phyloP scores from a whole-genome alignment of 2,329 filamentous ascomycete genomes.

The Penicillium hesseltinei region DNA sequence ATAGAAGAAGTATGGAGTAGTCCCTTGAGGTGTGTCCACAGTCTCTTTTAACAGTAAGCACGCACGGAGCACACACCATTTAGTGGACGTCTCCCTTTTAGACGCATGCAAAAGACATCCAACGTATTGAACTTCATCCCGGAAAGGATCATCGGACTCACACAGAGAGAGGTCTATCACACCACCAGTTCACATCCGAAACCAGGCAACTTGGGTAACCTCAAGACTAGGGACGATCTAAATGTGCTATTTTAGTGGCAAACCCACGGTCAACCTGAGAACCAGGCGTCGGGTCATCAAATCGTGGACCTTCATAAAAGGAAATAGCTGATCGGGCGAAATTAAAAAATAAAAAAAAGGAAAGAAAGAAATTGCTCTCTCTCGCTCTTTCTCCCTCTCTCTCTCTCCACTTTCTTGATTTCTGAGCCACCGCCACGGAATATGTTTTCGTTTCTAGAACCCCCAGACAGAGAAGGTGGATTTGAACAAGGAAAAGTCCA shows the following conservation, averaged over 20 bases:
- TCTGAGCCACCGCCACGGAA: slow-evolving; percentile 28
- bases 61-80: background rate
- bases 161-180: slow-evolving; percentile 11
- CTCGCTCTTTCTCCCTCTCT: background rate
- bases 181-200: slow-evolving; percentile 14
- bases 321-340: background rate
- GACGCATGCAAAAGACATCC: slow-evolving; percentile 5
- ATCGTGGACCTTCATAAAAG: background rate
- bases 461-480: slow-evolving; percentile 22
- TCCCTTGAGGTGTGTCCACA: background rate
- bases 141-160: slow-evolving; percentile 7
- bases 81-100: background rate
- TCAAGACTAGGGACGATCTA: slow-evolving; percentile 4
- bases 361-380: background rate
- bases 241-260: background rate
- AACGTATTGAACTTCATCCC: slow-evolving; percentile 2
- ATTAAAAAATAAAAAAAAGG: background rate
- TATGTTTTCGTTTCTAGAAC: slow-evolving; percentile 26
- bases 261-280: slow-evolving; percentile 5
- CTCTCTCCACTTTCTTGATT: slow-evolving; percentile 13
- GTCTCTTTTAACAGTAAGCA: background rate
- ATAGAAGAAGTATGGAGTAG: slow-evolving; percentile 1
- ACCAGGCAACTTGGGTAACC: slow-evolving; percentile 7
- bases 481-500: background rate
- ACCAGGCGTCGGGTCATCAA: background rate